Conservation (phyloP, 1,284 basidiomycete species). For the Earliella scabrosa region DNA sequence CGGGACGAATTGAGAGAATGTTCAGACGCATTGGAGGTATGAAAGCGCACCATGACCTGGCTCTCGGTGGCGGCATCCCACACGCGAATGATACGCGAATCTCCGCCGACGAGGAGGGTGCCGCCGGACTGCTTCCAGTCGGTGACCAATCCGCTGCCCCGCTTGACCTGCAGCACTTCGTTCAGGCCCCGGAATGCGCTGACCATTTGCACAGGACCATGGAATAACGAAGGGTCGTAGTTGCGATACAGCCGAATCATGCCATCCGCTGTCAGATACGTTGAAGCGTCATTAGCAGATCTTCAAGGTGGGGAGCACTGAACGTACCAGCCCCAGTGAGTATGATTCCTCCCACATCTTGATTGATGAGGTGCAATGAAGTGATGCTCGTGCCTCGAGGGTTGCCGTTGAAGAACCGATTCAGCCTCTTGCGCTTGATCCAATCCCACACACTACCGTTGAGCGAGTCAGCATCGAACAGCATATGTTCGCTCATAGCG, state of each 20-base stretch:
- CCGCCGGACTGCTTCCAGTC: slow-evolving; percentile 96
- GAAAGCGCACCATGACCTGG: slow-evolving; percentile 70
- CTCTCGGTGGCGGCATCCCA: slow-evolving; percentile 97
- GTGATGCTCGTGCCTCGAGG: slow-evolving; percentile 85
- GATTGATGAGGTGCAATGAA: slow-evolving; percentile 92
- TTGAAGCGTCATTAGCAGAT: background rate
- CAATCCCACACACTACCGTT: slow-evolving; percentile 89
- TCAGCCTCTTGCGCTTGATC: slow-evolving; percentile 79
- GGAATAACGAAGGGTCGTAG: slow-evolving; percentile 73
- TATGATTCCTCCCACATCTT: slow-evolving; percentile 92
- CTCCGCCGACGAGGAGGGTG: slow-evolving; percentile 87
- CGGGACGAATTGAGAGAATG: slow-evolving; percentile 17
- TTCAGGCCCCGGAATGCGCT: slow-evolving; percentile 92
- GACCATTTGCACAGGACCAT: slow-evolving; percentile 81
- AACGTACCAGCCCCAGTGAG: slow-evolving; percentile 83
- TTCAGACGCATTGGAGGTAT: background rate
- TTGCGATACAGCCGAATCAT: slow-evolving; percentile 92
- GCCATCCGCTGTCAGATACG: slow-evolving; percentile 72
- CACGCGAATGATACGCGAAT: slow-evolving; percentile 86
- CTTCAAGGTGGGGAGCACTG: background rate
- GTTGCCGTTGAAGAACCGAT: slow-evolving; percentile 91
- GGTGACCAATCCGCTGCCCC: slow-evolving; percentile 84
- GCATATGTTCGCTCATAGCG: background rate
- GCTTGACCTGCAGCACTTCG: slow-evolving; percentile 74
- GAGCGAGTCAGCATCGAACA: background rate